Percentiles rank a stretch among this genome's conserved stretches.
Conservation (phyloP, 2,329 filamentous ascomycete genomes). For the Penicillium concentricum region DNA sequence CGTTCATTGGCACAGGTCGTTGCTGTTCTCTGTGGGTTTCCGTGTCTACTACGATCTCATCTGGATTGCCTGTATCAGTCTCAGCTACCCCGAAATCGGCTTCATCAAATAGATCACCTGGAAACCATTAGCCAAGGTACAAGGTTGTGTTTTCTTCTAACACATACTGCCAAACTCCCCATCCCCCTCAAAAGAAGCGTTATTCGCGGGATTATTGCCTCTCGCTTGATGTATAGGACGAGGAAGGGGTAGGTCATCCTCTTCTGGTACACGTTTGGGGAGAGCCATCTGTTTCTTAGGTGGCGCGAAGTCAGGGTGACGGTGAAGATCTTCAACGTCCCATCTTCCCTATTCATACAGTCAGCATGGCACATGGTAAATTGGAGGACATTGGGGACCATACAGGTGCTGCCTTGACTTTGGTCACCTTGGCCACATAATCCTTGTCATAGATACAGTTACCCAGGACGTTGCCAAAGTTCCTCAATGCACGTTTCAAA, state of each 20-base stretch:
- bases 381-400: constrained; percentile 10
- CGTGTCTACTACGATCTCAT: constrained; percentile 65
- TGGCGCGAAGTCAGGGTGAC: constrained; percentile 70
- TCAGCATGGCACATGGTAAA: constrained; percentile 13
- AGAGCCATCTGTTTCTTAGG: constrained; percentile 54
- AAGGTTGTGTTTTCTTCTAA: not conserved
- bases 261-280: constrained; percentile 41
- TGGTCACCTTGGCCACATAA: constrained; percentile 85
- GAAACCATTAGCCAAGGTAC: constrained; percentile 16
- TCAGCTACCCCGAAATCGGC: constrained; percentile 65
- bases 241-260: constrained; percentile 51
- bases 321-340: constrained; percentile 74
- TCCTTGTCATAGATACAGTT: constrained; percentile 98
- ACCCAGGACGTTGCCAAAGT: constrained; percentile 94
- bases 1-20: constrained; percentile 27
- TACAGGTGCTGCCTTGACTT: constrained; percentile 73
- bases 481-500: constrained; percentile 82
- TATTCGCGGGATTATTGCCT: constrained; percentile 32
- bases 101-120: constrained; percentile 68
- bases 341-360: constrained; percentile 58
- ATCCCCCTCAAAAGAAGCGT: constrained; percentile 37
- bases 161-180: constrained; percentile 46
- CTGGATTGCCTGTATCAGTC: constrained; percentile 67
- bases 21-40: constrained; percentile 27
- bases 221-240: constrained; percentile 22